Evolutionary conservation across 1,139 yeast species (phyloP).

Genomic region (Blastobotrys persicus): DNA sequence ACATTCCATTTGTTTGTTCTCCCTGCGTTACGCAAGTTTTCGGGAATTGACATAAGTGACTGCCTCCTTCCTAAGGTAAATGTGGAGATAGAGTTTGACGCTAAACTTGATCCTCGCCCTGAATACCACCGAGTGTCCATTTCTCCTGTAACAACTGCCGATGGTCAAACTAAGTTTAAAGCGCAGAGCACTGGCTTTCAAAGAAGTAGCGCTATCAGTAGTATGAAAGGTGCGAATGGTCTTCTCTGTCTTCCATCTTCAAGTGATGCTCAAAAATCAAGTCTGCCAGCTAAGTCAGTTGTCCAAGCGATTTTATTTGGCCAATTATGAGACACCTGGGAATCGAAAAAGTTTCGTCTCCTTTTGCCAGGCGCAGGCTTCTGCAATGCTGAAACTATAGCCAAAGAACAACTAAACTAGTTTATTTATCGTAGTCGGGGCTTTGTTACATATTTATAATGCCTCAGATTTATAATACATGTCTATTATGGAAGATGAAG

Average conservation of each 20-base stretch:
- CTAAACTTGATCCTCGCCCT: slow-evolving; percentile 46
- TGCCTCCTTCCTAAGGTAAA: slow-evolving; percentile 28
- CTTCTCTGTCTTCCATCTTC: slow-evolving; percentile 41
- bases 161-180: slow-evolving; percentile 22
- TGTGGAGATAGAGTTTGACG: slow-evolving; percentile 35
- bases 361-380: no score
- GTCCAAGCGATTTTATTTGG: background rate
- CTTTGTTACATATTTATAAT: no score
- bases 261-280: background rate
- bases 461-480: no score
- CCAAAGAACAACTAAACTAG: no score
- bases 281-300: slow-evolving; percentile 4
- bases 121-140: slow-evolving; percentile 48
- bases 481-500: background rate
- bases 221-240: slow-evolving; percentile 46
- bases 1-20: slow-evolving; percentile 47
- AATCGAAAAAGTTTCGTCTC: no score
- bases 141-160: slow-evolving; percentile 20
- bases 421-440: no score
- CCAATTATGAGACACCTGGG: no score
- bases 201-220: slow-evolving; percentile 48
- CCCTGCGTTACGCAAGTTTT: slow-evolving; percentile 42
- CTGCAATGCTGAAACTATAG: no score
- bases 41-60: slow-evolving; percentile 30
- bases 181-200: slow-evolving; percentile 49